These are phyloP conservation scores for Aspergillus oerlinghausenensis DNA, from an alignment of 2,329 filamentous ascomycete genomes.

Conservation along the genomic window DNA sequence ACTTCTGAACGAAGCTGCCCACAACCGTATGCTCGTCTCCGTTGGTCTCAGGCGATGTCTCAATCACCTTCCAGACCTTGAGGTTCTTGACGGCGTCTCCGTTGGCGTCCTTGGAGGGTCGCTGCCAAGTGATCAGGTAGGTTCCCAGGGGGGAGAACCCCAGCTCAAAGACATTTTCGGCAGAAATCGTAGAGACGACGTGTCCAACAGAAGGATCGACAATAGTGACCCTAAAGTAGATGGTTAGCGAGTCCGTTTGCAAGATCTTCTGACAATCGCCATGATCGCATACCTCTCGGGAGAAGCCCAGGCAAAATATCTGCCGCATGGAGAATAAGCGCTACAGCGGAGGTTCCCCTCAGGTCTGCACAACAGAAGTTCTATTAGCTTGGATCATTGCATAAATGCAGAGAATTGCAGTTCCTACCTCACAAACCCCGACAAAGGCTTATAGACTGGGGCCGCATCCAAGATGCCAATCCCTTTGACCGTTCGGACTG, in stretches of 20 bases:
- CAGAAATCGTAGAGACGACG: conserved; percentile 67
- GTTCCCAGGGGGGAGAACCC: conserved; percentile 90
- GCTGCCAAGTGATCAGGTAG: conserved; percentile 95
- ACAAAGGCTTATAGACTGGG: conserved; percentile 77
- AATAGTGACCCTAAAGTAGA: conserved; percentile 62
- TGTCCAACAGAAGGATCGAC: conserved; percentile 75
- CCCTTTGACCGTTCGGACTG: conserved; percentile 89
- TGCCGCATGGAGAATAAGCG: conserved; percentile 91
- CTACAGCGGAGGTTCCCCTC: conserved; percentile 94
- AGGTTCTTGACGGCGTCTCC: conserved; percentile 94
- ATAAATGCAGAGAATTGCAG: neutral
- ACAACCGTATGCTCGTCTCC: conserved; percentile 65
- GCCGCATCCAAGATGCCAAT: conserved; percentile 91
- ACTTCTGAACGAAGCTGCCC: conserved; percentile 91
- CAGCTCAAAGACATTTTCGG: conserved; percentile 85
- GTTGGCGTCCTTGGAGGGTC: conserved; percentile 84
- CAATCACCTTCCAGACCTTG: conserved; percentile 87
- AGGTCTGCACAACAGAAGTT: conserved; percentile 52
- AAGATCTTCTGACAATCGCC: neutral
- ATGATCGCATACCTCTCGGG: conserved; percentile 58
- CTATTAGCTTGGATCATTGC: conserved; percentile 10
- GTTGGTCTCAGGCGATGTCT: conserved; percentile 51
- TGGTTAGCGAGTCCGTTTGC: conserved; percentile 10
- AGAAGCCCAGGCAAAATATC: conserved; percentile 93
- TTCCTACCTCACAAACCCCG: conserved; percentile 63